These are phyloP conservation scores for Alternaria incomplexa DNA, from an alignment of 2,329 filamentous ascomycete genomes.

Conservation along the genomic window DNA sequence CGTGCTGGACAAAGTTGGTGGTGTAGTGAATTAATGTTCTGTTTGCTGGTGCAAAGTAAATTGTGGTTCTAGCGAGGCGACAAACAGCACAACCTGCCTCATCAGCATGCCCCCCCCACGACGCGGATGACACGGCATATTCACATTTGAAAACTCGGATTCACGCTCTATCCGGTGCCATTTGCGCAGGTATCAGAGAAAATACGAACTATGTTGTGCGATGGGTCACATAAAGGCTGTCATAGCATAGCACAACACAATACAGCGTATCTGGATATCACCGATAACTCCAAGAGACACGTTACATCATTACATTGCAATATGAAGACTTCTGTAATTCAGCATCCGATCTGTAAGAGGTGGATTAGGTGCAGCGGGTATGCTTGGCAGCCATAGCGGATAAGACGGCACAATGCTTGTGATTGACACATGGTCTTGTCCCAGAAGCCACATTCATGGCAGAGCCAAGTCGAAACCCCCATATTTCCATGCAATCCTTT, in stretches of 20 bases:
- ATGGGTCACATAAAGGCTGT: rapidly evolving
- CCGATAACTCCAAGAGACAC: not conserved
- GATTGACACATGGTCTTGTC: not conserved
- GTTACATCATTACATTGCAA: not conserved
- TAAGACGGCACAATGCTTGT: not conserved
- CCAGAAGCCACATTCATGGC: not conserved
- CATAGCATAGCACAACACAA: not conserved
- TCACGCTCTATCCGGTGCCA: not conserved
- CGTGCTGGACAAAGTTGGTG: not conserved
- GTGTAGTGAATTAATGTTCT: not conserved
- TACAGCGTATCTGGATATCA: not conserved
- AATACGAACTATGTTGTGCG: not conserved
- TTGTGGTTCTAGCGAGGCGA: not conserved
- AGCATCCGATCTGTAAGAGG: not conserved
- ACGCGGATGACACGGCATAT: not conserved
- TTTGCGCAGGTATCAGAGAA: not conserved
- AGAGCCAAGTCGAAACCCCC: not conserved
- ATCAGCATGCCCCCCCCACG: not conserved
- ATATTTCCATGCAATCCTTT: not conserved
- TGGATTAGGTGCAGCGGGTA: not conserved
- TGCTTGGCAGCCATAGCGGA: not conserved
- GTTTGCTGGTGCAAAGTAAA: not conserved
- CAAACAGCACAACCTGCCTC: not conserved
- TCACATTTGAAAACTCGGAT: not conserved
- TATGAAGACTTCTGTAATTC: not conserved